Conservation (phyloP, 1,139 yeast genomes). For the Kodamaea sp. region DNA sequence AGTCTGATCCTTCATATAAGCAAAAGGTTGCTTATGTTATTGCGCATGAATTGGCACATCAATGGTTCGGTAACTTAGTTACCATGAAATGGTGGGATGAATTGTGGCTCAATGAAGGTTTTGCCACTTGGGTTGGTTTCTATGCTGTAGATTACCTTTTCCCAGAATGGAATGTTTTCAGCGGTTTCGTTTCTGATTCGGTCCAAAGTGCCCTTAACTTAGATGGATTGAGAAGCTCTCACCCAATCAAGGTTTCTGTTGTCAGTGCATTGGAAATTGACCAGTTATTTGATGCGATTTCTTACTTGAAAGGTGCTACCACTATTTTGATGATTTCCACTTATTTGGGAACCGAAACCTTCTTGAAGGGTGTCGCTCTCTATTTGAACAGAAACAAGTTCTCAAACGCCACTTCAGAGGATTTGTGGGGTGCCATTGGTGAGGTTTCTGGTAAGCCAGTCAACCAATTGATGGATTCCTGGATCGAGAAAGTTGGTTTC, state of each 20-base stretch:
- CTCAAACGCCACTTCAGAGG: constrained; percentile 74
- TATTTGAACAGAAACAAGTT: constrained; percentile 69
- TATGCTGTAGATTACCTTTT: constrained; percentile 69
- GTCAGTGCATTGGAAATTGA: constrained; percentile 76
- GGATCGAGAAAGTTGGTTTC: constrained; percentile 83
- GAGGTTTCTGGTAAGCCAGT: constrained; percentile 76
- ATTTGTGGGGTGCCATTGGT: constrained; percentile 74
- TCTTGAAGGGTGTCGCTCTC: constrained; percentile 67
- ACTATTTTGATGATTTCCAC: constrained; percentile 67
- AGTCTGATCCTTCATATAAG: constrained; percentile 64
- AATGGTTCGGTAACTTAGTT: constrained; percentile 90
- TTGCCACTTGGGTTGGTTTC: constrained; percentile 87
- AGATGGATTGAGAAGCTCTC: constrained; percentile 73
- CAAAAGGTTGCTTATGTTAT: constrained; percentile 84
- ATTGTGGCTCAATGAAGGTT: constrained; percentile 87
- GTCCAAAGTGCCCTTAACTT: constrained; percentile 67
- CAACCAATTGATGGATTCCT: constrained; percentile 64
- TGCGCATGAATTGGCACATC: constrained; percentile 88
- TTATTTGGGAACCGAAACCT: constrained; percentile 62
- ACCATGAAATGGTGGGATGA: constrained; percentile 98
- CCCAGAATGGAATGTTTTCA: constrained; percentile 89
- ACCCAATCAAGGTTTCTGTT: constrained; percentile 85
- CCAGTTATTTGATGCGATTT: constrained; percentile 81
- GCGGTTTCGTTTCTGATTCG: constrained; percentile 62
- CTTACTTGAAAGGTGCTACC: constrained; percentile 81